A percentile compares a stretch with the other conserved stretches of the same genome.
Conservation (phyloP, 225 moss, liverwort and hornwort genomes). For the Neckera pumila region DNA sequence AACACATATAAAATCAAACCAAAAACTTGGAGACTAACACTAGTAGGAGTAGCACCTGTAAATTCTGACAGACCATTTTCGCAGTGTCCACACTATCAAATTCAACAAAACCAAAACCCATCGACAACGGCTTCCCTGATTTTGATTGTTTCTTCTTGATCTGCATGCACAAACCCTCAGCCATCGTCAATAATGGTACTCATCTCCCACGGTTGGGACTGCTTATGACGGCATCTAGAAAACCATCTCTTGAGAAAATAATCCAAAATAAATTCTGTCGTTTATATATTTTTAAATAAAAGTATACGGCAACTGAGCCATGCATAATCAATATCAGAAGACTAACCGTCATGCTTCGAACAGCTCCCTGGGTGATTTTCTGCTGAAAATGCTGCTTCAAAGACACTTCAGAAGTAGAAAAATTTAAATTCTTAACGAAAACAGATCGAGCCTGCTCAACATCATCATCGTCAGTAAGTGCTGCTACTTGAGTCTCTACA, state of each 20-base stretch:
- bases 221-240: not conserved
- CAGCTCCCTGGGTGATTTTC: slow-evolving; percentile 37
- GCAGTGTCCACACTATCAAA: slow-evolving; percentile 75
- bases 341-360: slow-evolving; percentile 68
- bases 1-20: not conserved
- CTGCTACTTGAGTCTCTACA: slow-evolving; percentile 56
- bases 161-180: slow-evolving; percentile 22
- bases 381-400: slow-evolving; percentile 80
- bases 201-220: not conserved
- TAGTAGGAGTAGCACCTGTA: slow-evolving; percentile 48
- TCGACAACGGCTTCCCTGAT: slow-evolving; percentile 68
- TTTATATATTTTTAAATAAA: not conserved
- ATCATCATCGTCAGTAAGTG: slow-evolving; percentile 56
- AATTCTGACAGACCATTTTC: slow-evolving; percentile 61
- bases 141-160: slow-evolving; percentile 80
- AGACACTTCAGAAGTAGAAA: slow-evolving; percentile 53
- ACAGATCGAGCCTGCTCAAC: slow-evolving; percentile 68
- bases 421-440: slow-evolving; percentile 92
- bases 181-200: not conserved
- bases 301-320: not conserved
- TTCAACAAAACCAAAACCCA: slow-evolving; percentile 99
- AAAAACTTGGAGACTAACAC: not conserved
- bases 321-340: not conserved
- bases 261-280: not conserved
- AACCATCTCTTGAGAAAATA: not conserved